Conservation (phyloP, 1,284 basidiomycete genomes). For the Malassezia caprae region DNA sequence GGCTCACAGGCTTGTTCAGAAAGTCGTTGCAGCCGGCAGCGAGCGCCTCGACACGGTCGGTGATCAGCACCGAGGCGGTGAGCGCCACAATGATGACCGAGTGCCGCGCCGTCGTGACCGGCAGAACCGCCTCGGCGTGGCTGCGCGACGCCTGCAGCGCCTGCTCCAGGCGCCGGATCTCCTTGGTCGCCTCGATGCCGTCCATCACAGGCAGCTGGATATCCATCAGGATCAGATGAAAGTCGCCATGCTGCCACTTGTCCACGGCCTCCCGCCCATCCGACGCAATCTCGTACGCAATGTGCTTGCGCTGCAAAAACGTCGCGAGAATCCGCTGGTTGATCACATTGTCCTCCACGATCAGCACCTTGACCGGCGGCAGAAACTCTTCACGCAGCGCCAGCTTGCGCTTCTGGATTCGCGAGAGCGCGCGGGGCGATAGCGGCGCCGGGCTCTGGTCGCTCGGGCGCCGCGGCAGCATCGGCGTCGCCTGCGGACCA, state of each 20-base stretch:
- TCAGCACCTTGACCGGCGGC: conserved; percentile 46
- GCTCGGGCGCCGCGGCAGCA: background rate
- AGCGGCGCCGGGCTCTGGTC: background rate
- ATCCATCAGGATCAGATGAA: conserved; percentile 99
- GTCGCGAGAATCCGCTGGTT: conserved; percentile 92
- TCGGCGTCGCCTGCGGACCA: conserved; percentile 17
- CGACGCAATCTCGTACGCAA: conserved; percentile 86
- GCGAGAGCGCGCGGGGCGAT: background rate
- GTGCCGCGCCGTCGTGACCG: conserved; percentile 54
- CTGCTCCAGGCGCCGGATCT: conserved; percentile 79
- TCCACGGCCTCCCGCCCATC: conserved; percentile 91
- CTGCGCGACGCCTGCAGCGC: conserved; percentile 28
- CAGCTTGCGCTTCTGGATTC: conserved; percentile 26
- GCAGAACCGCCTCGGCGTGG: conserved; percentile 5
- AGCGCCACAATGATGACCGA: conserved; percentile 97
- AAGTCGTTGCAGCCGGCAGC: conserved; percentile 99
- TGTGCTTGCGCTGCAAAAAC: conserved; percentile 91
- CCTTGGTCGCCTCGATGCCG: conserved; percentile 91
- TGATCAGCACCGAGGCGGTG: conserved; percentile 82
- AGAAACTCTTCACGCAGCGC: conserved; percentile 36
- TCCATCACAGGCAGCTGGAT: conserved; percentile 99
- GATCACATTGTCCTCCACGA: conserved; percentile 75
- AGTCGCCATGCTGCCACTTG: conserved; percentile 86
- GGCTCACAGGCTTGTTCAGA: conserved; percentile 88
- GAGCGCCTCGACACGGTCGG: conserved; percentile 85